Percentiles rank a stretch among this genome's conserved stretches.
Conservation (phyloP, 208 protist genomes). For the Crithidia sp. region DNA sequence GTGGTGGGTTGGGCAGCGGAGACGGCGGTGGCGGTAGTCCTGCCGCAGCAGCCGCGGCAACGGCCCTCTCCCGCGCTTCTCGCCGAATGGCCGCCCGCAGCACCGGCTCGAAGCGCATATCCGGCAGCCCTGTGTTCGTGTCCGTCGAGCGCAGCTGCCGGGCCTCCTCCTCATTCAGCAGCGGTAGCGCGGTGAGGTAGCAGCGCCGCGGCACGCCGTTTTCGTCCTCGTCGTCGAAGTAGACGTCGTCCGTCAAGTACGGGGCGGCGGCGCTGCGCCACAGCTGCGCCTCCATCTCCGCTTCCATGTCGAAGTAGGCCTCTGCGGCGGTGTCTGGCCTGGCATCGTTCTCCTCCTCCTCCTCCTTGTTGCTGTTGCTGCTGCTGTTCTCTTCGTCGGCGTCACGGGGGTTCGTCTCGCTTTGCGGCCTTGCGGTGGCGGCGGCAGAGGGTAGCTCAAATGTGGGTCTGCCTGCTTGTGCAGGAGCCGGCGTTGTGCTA, state of each 20-base stretch:
- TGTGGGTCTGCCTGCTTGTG: too few relatives aligned
- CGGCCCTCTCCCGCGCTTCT: slow-evolving; percentile 6
- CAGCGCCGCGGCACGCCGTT: slow-evolving; percentile 1
- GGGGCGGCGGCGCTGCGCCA: too few relatives aligned
- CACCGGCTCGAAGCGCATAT: slow-evolving; percentile 13
- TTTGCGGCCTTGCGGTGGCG: not conserved
- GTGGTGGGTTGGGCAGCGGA: not conserved
- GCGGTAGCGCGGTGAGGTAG: not conserved
- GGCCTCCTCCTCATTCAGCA: slow-evolving; percentile 7
- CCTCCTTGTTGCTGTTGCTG: not conserved
- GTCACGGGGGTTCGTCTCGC: too few relatives aligned
- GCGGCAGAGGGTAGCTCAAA: not conserved
- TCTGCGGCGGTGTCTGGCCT: not conserved
- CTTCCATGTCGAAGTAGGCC: not conserved
- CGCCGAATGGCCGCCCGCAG: slow-evolving; percentile 1
- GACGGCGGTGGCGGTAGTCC: not conserved
- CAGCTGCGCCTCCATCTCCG: too few relatives aligned
- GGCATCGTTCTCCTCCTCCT: not conserved
- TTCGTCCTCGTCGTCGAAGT: slow-evolving; percentile 7
- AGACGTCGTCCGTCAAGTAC: not conserved
- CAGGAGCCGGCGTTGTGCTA: too few relatives aligned
- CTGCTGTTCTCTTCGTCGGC: too few relatives aligned
- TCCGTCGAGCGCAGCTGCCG: slow-evolving; percentile 13
- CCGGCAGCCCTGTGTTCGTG: not conserved
- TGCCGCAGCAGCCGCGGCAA: not conserved